Percentiles rank a stretch among this genome's conserved stretches.
These are phyloP conservation scores for Stromatinia cepivora DNA, from an alignment of 2,329 filamentous ascomycete species.

Conservation along the genomic window DNA sequence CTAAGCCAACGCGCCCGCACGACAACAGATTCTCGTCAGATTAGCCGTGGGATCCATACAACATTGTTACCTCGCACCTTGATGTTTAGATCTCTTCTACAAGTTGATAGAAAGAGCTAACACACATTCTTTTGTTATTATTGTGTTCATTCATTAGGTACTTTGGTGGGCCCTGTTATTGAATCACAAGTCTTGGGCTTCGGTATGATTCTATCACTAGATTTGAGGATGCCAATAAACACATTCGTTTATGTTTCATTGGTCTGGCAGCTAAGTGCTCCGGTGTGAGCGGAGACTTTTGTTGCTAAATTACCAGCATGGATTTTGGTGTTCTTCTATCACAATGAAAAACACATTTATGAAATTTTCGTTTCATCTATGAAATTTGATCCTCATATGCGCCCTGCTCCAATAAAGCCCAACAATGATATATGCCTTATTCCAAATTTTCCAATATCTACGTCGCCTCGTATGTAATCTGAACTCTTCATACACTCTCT, in stretches of 20 bases:
- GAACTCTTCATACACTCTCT: constrained; percentile 8
- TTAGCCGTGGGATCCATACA: not conserved
- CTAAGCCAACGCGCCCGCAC: not conserved
- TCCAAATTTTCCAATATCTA: constrained; percentile 4
- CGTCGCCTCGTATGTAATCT: not conserved
- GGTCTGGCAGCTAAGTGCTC: no score
- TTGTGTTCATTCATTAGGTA: not conserved
- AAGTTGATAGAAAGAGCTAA: not conserved
- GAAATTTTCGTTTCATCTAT: not conserved
- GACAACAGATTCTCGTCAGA: not conserved
- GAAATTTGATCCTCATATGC: constrained; percentile 3
- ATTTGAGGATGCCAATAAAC: not conserved
- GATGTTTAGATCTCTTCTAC: not conserved
- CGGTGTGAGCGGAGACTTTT: not conserved
- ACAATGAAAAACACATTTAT: not conserved
- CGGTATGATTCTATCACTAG: not conserved
- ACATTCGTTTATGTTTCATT: not conserved
- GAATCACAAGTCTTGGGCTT: not conserved
- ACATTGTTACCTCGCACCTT: not conserved
- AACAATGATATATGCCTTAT: not conserved
- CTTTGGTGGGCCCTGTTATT: not conserved
- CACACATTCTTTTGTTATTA: not conserved
- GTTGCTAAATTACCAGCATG: not conserved
- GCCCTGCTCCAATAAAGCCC: constrained; percentile 11
- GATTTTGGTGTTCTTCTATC: not conserved